phyloP scores from a whole-genome alignment of 2,329 filamentous ascomycete species.

The Sporothrix sp. region DNA sequence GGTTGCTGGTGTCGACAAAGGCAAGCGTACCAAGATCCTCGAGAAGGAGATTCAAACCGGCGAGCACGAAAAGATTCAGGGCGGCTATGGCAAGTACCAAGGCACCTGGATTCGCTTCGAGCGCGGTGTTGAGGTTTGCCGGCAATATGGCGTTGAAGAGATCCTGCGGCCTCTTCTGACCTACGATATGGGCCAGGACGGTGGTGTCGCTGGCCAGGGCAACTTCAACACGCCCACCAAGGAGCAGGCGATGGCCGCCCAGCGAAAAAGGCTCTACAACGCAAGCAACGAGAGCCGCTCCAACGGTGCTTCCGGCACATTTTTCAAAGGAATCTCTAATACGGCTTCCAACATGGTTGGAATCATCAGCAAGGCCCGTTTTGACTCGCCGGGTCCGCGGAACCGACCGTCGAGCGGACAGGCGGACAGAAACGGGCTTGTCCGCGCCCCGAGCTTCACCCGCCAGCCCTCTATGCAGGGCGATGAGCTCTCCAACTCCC shows the following conservation, averaged over 20 bases:
- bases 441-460: conserved; percentile 59
- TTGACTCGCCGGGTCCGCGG: conserved; percentile 75
- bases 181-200: conserved; percentile 71
- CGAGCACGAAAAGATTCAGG: conserved; percentile 96
- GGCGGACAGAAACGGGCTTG: conserved; percentile 41
- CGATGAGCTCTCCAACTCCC: conserved; percentile 64
- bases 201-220: conserved; percentile 59
- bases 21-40: conserved; percentile 91
- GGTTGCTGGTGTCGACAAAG: conserved; percentile 93
- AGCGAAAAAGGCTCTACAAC: conserved; percentile 86
- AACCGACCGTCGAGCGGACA: conserved; percentile 28
- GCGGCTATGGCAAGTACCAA: conserved; percentile 97
- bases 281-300: conserved; percentile 57
- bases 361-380: conserved; percentile 90
- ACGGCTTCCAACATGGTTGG: conserved; percentile 89
- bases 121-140: conserved; percentile 83
- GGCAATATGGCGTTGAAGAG: conserved; percentile 68
- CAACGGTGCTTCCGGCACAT: conserved; percentile 66
- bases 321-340: conserved; percentile 93
- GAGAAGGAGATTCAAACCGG: conserved; percentile 96
- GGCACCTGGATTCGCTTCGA: conserved; percentile 97
- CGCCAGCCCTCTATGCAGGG: conserved; percentile 64
- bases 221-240: conserved; percentile 92
- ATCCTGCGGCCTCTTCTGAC: conserved; percentile 63
- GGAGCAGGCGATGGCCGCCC: conserved; percentile 95